Base-by-base conservation (phyloP, 2,329 filamentous ascomycete genomes). In the Colletotrichum navitas region DNA sequence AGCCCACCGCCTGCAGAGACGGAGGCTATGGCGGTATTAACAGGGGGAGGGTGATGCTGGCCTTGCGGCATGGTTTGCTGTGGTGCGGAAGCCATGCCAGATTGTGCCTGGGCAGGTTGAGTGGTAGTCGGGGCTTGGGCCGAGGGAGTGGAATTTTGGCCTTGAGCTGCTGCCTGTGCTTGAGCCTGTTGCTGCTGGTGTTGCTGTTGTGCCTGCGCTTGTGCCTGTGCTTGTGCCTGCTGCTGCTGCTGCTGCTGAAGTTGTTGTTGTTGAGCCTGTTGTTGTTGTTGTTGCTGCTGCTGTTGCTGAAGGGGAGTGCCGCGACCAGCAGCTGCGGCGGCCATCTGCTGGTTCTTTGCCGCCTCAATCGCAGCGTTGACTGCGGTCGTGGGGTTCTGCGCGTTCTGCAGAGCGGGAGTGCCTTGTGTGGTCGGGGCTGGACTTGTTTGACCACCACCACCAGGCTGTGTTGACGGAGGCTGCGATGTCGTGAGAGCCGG, bases 1-100 rank as follows among this genome's bases (percentile, higher is more conserved):
- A 85, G 75, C 51, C 84, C 80, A 64, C 68, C 63, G 14, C 24
- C 51, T 49, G 82, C 74, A 45, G 77, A 76, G 7, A 82, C 79
- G 16, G 81, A 78, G 5, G 84, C 80, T 47, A 87, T 78, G 4
- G 83, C 80, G 0, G 86, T 85, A 73, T 88, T 89, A 56, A 87
- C 81, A 11, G 87, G 85, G 1, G 82, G 80, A 5, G 83, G 83
- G 24, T 72, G 69, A 36, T 77, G 80, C 65, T 81, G 81, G 58
- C 78, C 75, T 69, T 78, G 80, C 29, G 70, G 72, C 67, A 71
- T 75, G 56, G 47, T 54, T 21, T 66, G 67, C 34, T 61, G 68
- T 24, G 49, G 49, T 51, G 68, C 68, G 14, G 56, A 41, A 43
- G 63, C 51, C 7, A 66, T 52, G 7, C 65, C 52, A 12, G 63